phyloP scores from a whole-genome alignment of 495 filamentous ascomycete species.

The Entonaema liquescens region DNA sequence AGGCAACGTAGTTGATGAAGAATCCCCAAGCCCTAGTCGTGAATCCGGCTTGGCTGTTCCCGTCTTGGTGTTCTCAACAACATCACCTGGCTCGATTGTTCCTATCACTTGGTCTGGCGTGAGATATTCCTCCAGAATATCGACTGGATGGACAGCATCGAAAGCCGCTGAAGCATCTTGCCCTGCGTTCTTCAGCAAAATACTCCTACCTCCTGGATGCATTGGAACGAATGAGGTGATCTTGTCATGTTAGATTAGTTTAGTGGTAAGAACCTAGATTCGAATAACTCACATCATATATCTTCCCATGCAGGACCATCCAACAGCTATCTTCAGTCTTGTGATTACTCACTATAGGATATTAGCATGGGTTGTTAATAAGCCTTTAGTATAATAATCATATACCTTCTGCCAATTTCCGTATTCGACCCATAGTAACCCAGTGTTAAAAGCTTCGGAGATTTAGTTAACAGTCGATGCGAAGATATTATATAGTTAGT shows the following conservation, averaged over 20 bases:
- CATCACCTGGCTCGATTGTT: conserved; percentile 2
- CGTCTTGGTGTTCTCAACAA: conserved; percentile 48
- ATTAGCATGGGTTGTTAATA: neutral
- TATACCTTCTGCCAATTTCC: conserved; percentile 30
- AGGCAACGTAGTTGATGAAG: conserved; percentile 48
- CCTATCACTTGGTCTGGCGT: conserved; percentile 63
- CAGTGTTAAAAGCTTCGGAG: neutral
- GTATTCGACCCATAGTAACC: conserved; percentile 15
- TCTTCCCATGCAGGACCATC: conserved; percentile 76
- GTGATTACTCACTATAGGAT: conserved; percentile 64
- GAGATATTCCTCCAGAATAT: conserved; percentile 74
- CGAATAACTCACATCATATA: conserved; percentile 72
- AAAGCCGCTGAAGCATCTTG: conserved; percentile 82
- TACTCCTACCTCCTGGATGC: conserved; percentile 81
- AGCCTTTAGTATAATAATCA: neutral
- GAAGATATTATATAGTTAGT: neutral
- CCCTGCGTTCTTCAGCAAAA: conserved; percentile 77
- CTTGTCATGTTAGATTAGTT: conserved; percentile 9
- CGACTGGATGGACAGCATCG: conserved; percentile 80
- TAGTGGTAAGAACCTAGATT: conserved; percentile 32
- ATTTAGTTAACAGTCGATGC: neutral
- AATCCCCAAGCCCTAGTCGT: conserved; percentile 60
- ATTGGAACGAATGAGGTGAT: conserved; percentile 69
- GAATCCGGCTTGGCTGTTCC: conserved; percentile 66
- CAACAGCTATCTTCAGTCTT: conserved; percentile 74